phyloP scores from a whole-genome alignment of 2,329 filamentous ascomycete genomes.

The Ambrosiella cleistominuta region DNA sequence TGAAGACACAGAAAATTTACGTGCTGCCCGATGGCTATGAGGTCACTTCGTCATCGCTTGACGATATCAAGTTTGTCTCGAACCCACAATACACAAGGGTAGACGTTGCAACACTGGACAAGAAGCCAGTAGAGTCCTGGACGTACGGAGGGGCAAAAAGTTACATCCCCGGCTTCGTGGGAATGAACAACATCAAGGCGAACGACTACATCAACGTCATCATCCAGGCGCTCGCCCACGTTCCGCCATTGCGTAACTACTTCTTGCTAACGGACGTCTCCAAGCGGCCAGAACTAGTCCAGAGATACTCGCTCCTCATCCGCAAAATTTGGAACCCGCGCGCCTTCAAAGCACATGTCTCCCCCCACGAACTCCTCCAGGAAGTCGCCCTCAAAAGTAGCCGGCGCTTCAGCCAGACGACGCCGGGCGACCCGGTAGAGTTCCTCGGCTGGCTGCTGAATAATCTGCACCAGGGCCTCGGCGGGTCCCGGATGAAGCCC shows the following conservation, averaged over 20 bases:
- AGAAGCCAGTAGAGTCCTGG: conserved; percentile 42
- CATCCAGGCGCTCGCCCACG: conserved; percentile 79
- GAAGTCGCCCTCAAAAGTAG: conserved; percentile 80
- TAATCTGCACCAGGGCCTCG: conserved; percentile 78
- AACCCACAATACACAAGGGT: conserved; percentile 70
- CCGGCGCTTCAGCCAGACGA: conserved; percentile 79
- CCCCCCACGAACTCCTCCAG: conserved; percentile 89
- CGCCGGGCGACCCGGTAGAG: conserved; percentile 88
- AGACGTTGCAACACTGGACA: conserved; percentile 68
- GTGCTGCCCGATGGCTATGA: conserved; percentile 94
- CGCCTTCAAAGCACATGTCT: conserved; percentile 92
- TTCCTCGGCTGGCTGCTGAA: conserved; percentile 97
- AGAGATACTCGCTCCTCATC: conserved; percentile 74
- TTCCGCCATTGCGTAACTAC: conserved; percentile 75
- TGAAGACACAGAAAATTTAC: conserved; percentile 80
- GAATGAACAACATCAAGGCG: conserved; percentile 99
- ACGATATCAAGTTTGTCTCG: conserved; percentile 96
- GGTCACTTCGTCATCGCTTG: conserved; percentile 80
- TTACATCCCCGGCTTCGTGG: conserved; percentile 87
- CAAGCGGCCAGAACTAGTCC: conserved; percentile 57
- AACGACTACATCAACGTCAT: conserved; percentile 98
- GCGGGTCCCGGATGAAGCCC: conserved; percentile 74
- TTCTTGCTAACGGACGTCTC: conserved; percentile 74
- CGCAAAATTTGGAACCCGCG: conserved; percentile 97
- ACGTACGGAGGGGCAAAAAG: conserved; percentile 59